Percentiles rank a stretch among this genome's conserved stretches.
These are phyloP conservation scores for Trichoderma lentiforme DNA, from an alignment of 2,329 filamentous ascomycete species.

Conservation along the genomic window DNA sequence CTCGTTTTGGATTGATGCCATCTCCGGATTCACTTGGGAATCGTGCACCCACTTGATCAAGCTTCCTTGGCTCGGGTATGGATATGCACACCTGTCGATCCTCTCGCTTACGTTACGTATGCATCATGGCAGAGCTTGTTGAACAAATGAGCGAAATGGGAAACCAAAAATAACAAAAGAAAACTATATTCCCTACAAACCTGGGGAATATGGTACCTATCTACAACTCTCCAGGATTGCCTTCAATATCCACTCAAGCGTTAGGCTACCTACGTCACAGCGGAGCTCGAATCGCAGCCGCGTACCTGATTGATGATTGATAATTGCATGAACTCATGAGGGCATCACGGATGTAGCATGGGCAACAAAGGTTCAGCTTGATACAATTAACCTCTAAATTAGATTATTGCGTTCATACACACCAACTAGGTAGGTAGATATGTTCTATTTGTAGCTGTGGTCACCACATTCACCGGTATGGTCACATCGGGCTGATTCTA, in stretches of 20 bases:
- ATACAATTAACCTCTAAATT: neutral
- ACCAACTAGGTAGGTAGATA: neutral
- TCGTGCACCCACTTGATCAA: neutral
- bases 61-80: neutral
- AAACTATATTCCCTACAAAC: neutral
- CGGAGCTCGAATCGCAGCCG: neutral
- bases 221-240: neutral
- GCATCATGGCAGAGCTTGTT: neutral
- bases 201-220: neutral
- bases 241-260: neutral
- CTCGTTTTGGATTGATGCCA: neutral
- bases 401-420: neutral
- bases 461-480: neutral
- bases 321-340: neutral
- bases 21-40: neutral
- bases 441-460: neutral
- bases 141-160: neutral
- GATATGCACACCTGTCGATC: slow-evolving; percentile 1
- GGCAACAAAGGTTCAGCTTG: neutral
- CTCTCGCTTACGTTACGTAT: slow-evolving; percentile 5
- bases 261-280: slow-evolving; percentile 1
- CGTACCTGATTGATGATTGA: neutral
- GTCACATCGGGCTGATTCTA: neutral
- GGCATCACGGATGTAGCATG: neutral
- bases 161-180: neutral